Conservation (phyloP, 108 stramenopile species). For the Skeletonema costatum region DNA sequence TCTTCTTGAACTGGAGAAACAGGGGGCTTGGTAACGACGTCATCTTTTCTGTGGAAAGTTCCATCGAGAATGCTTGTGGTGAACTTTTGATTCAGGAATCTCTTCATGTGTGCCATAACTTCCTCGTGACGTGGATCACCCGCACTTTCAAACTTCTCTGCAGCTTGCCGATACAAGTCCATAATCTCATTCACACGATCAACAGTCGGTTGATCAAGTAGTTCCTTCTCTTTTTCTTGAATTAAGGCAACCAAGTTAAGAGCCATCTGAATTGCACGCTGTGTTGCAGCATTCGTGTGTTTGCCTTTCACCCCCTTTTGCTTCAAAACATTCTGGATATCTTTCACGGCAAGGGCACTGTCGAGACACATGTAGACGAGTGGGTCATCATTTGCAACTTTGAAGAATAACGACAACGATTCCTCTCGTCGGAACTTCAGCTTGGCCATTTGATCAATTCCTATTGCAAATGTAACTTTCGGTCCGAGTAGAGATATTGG, state of each 20-base stretch:
- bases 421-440: slow-evolving; percentile 87
- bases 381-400: slow-evolving; percentile 83
- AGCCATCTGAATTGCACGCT: slow-evolving; percentile 78
- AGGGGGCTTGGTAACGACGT: not conserved
- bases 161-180: slow-evolving; percentile 91
- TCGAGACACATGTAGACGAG: slow-evolving; percentile 91
- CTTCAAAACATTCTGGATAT: slow-evolving; percentile 87
- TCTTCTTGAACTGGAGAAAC: slow-evolving; percentile 17
- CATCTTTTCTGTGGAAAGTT: slow-evolving; percentile 54
- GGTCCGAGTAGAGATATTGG: not conserved
- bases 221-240: slow-evolving; percentile 81
- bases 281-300: slow-evolving; percentile 85
- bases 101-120: slow-evolving; percentile 86
- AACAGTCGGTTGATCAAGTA: slow-evolving; percentile 74
- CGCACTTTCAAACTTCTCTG: slow-evolving; percentile 85
- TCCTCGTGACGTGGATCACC: slow-evolving; percentile 88
- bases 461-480: slow-evolving; percentile 71
- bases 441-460: slow-evolving; percentile 80
- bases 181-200: slow-evolving; percentile 89
- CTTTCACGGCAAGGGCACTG: slow-evolving; percentile 80
- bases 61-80: slow-evolving; percentile 86
- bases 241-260: slow-evolving; percentile 86
- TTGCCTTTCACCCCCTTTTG: slow-evolving; percentile 90
- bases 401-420: slow-evolving; percentile 87
- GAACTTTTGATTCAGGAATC: slow-evolving; percentile 81